Conservation (phyloP, 352 stramenopile species). For the Globisporangium splendens region DNA sequence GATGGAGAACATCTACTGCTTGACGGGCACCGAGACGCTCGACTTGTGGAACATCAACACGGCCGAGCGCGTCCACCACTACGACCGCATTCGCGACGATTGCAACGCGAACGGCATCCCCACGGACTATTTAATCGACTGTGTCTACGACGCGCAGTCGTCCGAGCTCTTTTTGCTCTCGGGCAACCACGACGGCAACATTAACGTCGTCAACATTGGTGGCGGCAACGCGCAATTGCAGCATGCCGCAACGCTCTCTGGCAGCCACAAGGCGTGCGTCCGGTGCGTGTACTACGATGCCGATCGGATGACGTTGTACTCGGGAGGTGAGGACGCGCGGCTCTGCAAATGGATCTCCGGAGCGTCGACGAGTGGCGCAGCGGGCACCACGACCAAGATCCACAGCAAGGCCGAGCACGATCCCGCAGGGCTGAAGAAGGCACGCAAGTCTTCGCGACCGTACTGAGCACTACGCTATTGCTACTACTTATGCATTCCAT, state of each 20-base stretch:
- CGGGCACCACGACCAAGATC: too few species aligned
- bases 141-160: conserved; percentile 70
- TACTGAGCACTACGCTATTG: conserved; percentile 28
- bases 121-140: conserved; percentile 87
- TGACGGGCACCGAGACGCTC: conserved; percentile 87
- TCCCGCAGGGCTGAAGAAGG: conserved; percentile 58
- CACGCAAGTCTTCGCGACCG: conserved; percentile 64
- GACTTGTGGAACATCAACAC: conserved; percentile 89
- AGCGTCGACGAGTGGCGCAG: not conserved
- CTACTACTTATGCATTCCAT: not conserved
- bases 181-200: conserved; percentile 70
- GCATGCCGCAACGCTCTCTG: conserved; percentile 42
- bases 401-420: conserved; percentile 31
- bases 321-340: conserved; percentile 83
- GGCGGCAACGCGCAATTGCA: conserved; percentile 46
- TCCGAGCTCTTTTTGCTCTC: conserved; percentile 75
- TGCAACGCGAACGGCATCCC: conserved; percentile 58
- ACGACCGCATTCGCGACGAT: conserved; percentile 66
- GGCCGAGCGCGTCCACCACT: conserved; percentile 79
- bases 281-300: conserved; percentile 77
- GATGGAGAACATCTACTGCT: conserved; percentile 78
- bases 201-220: conserved; percentile 74
- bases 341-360: conserved; percentile 72
- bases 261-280: conserved; percentile 84
- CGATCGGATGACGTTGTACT: conserved; percentile 48